A percentile compares a stretch with the other conserved stretches of the same genome.
phyloP scores from a whole-genome alignment of 2,329 filamentous ascomycete species.

The Talaromyces islandicus region DNA sequence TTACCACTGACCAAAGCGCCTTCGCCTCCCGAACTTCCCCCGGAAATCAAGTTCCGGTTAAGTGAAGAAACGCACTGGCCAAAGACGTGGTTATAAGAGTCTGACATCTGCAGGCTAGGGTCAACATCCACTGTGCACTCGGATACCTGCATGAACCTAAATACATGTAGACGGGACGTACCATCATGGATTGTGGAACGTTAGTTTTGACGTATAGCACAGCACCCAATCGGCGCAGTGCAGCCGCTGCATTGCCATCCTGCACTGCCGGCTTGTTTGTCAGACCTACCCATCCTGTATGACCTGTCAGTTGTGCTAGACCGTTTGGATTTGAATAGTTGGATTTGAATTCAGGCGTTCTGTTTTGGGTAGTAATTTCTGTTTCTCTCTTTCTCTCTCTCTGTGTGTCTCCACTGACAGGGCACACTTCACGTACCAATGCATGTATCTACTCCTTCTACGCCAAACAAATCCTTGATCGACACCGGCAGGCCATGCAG shows the following conservation, averaged over 20 bases:
- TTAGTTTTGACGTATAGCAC: slow-evolving; percentile 54
- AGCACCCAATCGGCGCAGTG: slow-evolving; percentile 32
- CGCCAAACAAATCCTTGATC: slow-evolving; percentile 22
- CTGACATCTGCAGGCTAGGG: slow-evolving; percentile 46
- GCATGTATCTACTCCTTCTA: slow-evolving; percentile 14
- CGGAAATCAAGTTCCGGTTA: slow-evolving; percentile 55
- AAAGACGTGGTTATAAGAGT: slow-evolving; percentile 57
- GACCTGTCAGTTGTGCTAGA: neutral
- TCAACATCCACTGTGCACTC: slow-evolving; percentile 51
- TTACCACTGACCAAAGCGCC: slow-evolving; percentile 54
- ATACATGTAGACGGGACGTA: slow-evolving; percentile 49
- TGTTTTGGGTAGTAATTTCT: neutral
- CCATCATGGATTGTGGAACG: slow-evolving; percentile 61
- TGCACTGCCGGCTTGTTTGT: slow-evolving; percentile 7
- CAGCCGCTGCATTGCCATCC: slow-evolving; percentile 6
- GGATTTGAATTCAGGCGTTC: neutral
- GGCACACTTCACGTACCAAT: slow-evolving; percentile 7
- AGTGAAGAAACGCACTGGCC: slow-evolving; percentile 59
- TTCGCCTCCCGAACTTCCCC: slow-evolving; percentile 63
- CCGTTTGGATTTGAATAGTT: neutral
- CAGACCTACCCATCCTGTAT: slow-evolving; percentile 10
- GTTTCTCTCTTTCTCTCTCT: neutral
- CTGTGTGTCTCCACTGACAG: too few species aligned
- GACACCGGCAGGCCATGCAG: slow-evolving; percentile 22
- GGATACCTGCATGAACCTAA: slow-evolving; percentile 51